Evolutionary conservation across 805 yeast genomes (phyloP).

Genomic region (Metschnikowia chrysomelidarum): DNA sequence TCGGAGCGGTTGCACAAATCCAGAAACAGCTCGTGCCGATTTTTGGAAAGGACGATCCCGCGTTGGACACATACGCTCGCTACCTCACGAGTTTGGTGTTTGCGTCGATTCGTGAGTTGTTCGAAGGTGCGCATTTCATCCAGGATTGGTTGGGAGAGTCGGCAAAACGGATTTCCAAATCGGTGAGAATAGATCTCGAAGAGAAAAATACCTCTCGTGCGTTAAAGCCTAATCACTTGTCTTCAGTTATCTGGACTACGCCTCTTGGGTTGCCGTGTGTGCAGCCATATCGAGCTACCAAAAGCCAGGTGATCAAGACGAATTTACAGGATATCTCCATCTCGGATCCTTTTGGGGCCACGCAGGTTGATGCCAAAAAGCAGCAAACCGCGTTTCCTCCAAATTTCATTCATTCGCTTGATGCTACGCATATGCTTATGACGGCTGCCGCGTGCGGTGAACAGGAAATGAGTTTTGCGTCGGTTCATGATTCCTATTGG

Average conservation of each 20-base stretch:
- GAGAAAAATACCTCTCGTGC: conserved; percentile 31
- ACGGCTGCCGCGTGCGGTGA: conserved; percentile 78
- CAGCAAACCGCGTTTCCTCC: conserved; percentile 96
- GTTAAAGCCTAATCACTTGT: conserved; percentile 61
- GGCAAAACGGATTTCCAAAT: conserved; percentile 76
- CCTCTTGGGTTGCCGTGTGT: conserved; percentile 95
- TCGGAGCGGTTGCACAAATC: conserved; percentile 91
- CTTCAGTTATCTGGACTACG: conserved; percentile 96
- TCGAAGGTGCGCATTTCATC: conserved; percentile 88
- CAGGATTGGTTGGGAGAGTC: conserved; percentile 95
- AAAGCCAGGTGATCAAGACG: conserved; percentile 68
- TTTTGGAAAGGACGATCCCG: conserved; percentile 46
- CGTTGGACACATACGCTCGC: conserved; percentile 27
- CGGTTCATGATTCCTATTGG: conserved; percentile 98
- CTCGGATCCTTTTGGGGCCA: conserved; percentile 80
- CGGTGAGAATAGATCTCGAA: conserved; percentile 66
- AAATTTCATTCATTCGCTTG: conserved; percentile 89
- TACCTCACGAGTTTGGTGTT: conserved; percentile 80
- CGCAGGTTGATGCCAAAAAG: conserved; percentile 81
- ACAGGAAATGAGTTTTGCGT: conserved; percentile 70
- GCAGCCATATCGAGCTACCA: conserved; percentile 84
- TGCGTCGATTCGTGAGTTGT: conserved; percentile 78
- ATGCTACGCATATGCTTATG: conserved; percentile 94
- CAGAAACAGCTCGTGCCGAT: conserved; percentile 67
- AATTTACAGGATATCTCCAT: conserved; percentile 85